phyloP scores from a whole-genome alignment of 2,329 filamentous ascomycete genomes.

The Sarocladium oryzae region DNA sequence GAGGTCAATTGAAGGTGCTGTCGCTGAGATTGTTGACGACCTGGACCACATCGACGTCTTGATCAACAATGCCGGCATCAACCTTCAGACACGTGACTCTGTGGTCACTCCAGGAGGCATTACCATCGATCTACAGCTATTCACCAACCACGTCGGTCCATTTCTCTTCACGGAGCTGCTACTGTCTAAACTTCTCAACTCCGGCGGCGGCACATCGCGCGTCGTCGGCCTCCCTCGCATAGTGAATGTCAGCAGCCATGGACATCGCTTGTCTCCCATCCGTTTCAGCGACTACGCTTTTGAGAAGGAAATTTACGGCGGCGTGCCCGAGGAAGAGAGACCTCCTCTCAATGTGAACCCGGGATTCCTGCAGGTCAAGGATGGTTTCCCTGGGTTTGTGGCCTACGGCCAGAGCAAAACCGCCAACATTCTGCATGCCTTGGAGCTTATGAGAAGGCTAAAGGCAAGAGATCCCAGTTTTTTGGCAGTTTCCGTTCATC shows the following conservation, averaged over 20 bases:
- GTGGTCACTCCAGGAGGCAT: not conserved
- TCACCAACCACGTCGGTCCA: conserved; percentile 30
- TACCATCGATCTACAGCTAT: conserved; percentile 40
- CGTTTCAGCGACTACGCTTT: conserved; percentile 39
- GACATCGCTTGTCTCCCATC: conserved; percentile 34
- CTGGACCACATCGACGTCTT: conserved; percentile 9
- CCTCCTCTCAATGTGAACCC: not conserved
- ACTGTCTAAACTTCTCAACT: conserved; percentile 22
- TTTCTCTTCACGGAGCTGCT: conserved; percentile 34
- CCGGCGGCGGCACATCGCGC: not conserved
- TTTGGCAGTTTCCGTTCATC: conserved; percentile 12
- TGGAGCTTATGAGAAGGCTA: conserved; percentile 10
- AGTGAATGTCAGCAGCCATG: conserved; percentile 38
- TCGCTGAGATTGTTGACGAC: not conserved
- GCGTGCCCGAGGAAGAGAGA: not conserved
- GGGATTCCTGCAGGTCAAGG: conserved; percentile 1
- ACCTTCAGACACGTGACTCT: not conserved
- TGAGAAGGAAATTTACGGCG: conserved; percentile 4
- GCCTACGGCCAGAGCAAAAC: conserved; percentile 22
- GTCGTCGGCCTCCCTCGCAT: conserved; percentile 24
- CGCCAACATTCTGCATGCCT: conserved; percentile 19
- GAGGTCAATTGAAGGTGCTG: not conserved
- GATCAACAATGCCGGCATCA: conserved; percentile 9
- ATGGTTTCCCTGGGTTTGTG: not conserved
- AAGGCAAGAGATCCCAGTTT: conserved; percentile 4